Evolutionary conservation across 495 filamentous ascomycete genomes (phyloP), one percentile per base, ranked within the genome.

Genomic region (Neurospora discreta): DNA sequence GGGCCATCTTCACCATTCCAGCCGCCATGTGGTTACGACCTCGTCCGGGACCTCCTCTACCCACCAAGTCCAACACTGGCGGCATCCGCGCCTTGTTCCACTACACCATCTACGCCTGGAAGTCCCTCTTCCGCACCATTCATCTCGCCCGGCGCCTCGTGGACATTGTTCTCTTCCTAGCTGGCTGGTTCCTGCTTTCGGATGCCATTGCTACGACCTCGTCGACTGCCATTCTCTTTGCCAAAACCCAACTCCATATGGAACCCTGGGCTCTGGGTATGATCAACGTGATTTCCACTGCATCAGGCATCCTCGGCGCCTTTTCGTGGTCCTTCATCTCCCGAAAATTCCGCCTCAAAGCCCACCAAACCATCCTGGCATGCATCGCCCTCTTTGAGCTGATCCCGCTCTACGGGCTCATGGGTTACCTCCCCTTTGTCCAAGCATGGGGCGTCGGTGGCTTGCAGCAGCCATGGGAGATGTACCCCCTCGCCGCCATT

Each of bases 191-290:
- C 78, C 85, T 99, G 16, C 87, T 99, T 3, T 94, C 91, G 67
- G 95, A 99, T 72, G 93, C 91, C 39, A 95, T 99, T 74, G 95
- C 95, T 11, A 99, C 95, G 0, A 93, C 96, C 16, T 95, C 92
- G 69, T 96, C 95, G 10, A 98, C 95, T 9, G 95, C 95, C 10
- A 92, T 99, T 26, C 85, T 99, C 13, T 99, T 97, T 78, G 95
- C 93, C 4, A 99, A 99, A 81, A 99, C 95, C 0, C 88, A 94
- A 71, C 86, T 99, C 6, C 85, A 91, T 75, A 98, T 99, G 95
- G 86, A 90, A 69, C 89, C 93, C 2, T 92, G 92, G 75, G 92
- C 90, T 6, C 82, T 99, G n/a, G 95, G 93, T 4, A 82, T 98
- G 77, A 98, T 99, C 80, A 95, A 92, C 76, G 93, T 99, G 41